Base-by-base conservation (phyloP, 106 monocot species). In the Acanthochlamys bracteata region DNA sequence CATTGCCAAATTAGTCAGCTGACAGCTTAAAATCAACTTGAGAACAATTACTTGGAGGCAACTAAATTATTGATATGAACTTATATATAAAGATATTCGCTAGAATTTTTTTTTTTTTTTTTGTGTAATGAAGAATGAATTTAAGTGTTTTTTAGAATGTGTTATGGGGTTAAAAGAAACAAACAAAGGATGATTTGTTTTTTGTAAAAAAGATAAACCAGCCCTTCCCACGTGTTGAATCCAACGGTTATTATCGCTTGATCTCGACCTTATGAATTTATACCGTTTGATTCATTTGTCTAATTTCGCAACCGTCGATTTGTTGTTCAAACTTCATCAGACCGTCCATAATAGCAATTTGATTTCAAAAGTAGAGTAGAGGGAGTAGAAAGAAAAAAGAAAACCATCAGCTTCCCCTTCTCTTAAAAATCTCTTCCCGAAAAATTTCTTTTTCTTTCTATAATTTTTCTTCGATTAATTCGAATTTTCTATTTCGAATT, bases 331-430 rank as follows among this genome's bases (percentile, higher is more conserved):
- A n/a, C 11, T 0, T 25, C 24, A 73, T 82, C 75, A 23, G 20
- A 16, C 70, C 70, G 69, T 70, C 54, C 59, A 59, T 40, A 70
- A 67, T 77, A 72, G 56, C 21, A 86, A 75, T 83, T 86, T 78
- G 81, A 81, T 81, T 86, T 83, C 75, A 78, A 85, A 86, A 86
- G 59, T 23, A 64, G 49, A 49, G 49, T 60, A 86, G 85, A 78
- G 81, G 72, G 85, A 78, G 85, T 55, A 77, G 74, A 77, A 77
- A 82, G 20, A 57, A 20, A 71, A 69, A 60, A 42, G 56, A 42
- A 64, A 10, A 14, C 46, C 39, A 21, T 45, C 19, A 64, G 64
- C 64, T 46, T 43, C 64, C 7, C 33, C 64, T 55, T 10, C 24
- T 22, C 12, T 55, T 39, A 1, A 20, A 41, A 61, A 67, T 25